Evolutionary conservation across 345 rosid genomes (phyloP).

Genomic region (Gossypium raimondii): DNA sequence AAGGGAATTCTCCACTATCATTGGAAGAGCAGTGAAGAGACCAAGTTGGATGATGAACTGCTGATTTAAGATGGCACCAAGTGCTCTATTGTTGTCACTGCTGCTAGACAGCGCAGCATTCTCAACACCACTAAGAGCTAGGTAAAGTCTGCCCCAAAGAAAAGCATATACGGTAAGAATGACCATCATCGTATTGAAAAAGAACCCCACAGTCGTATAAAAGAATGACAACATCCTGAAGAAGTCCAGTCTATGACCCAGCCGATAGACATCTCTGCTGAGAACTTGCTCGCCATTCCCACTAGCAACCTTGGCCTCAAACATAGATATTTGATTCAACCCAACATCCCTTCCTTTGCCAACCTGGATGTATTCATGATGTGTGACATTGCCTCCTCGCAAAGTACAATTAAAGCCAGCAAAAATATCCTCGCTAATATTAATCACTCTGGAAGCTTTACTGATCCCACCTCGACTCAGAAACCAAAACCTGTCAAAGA

Average conservation of each 20-base stretch:
- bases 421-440: conserved; percentile 97
- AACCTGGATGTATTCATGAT: conserved; percentile 94
- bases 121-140: conserved; percentile 80
- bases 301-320: conserved; percentile 98
- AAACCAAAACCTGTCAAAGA: conserved; percentile 98
- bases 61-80: conserved; percentile 10
- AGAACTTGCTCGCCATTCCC: conserved; percentile 98
- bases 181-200: conserved; percentile 91
- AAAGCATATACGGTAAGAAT: conserved; percentile 87
- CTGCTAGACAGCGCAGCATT: background rate
- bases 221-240: conserved; percentile 96
- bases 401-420: conserved; percentile 99
- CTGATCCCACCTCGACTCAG: conserved; percentile 95
- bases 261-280: conserved; percentile 93
- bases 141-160: conserved; percentile 91
- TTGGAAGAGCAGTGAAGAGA: conserved; percentile 10
- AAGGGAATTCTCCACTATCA: conserved; percentile 13
- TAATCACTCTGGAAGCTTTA: conserved; percentile 92
- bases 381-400: conserved; percentile 96
- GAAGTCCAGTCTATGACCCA: conserved; percentile 96
- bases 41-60: conserved; percentile 12
- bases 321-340: conserved; percentile 92
- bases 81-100: conserved; percentile 6
- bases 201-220: conserved; percentile 91
- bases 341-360: conserved; percentile 99